Conservation (phyloP, 1,284 basidiomycete genomes). For the Ceratorhiza oryzae-sativae region DNA sequence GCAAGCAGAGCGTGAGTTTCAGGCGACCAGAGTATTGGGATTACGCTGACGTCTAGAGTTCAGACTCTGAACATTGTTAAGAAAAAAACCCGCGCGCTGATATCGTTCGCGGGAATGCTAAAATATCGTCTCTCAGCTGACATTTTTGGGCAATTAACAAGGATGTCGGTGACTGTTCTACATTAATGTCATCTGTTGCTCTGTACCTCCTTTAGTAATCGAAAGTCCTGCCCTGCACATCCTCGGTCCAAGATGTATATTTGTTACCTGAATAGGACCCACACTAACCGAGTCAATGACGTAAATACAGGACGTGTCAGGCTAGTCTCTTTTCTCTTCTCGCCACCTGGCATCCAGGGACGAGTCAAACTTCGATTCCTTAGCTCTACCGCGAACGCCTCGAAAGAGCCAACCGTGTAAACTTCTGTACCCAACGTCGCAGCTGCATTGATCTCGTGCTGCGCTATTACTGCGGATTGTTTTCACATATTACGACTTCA, state of each 20-base stretch:
- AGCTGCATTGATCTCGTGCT: background rate
- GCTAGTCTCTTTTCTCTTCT: background rate
- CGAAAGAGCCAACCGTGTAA: background rate
- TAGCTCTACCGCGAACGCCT: background rate
- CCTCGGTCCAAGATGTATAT: no score
- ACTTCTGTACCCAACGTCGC: no score
- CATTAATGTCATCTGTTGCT: conserved; percentile 43
- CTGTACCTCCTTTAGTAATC: background rate
- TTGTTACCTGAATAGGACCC: no score
- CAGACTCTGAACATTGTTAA: conserved; percentile 68
- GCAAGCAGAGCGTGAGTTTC: conserved; percentile 70
- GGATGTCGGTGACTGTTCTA: conserved; percentile 42
- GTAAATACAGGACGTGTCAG: conserved; percentile 10
- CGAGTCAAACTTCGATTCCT: background rate
- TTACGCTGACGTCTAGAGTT: conserved; percentile 35
- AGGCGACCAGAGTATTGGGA: conserved; percentile 34
- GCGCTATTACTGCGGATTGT: conserved; percentile 13
- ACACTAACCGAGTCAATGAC: background rate
- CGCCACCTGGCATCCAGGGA: background rate
- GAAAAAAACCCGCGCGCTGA: conserved; percentile 79
- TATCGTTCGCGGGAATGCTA: conserved; percentile 87
- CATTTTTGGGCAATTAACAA: conserved; percentile 82
- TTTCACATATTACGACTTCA: no score
- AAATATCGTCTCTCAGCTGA: conserved; percentile 90
- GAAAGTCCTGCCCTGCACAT: background rate